Evolutionary conservation across 2,329 filamentous ascomycete species (phyloP).

Genomic region (Claviceps humidiphila): DNA sequence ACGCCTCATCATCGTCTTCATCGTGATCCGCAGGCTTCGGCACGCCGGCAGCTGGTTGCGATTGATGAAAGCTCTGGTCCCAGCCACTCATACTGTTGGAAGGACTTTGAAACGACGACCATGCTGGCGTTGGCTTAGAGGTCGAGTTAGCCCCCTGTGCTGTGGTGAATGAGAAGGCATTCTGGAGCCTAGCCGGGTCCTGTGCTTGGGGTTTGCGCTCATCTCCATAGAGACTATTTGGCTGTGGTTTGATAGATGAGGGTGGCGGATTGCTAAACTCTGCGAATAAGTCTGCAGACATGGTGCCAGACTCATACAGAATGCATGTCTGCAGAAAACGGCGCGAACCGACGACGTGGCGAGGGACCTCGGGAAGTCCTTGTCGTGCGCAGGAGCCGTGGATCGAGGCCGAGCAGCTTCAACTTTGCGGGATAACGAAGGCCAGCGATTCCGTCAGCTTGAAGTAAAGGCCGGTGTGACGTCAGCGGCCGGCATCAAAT

Average conservation of each 20-base stretch:
- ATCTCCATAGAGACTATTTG: constrained; percentile 2
- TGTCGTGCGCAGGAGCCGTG: not conserved
- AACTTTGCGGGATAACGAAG: no score
- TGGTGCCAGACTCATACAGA: constrained; percentile 15
- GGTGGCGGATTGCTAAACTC: constrained; percentile 42
- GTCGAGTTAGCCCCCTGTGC: constrained; percentile 8
- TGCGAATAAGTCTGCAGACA: constrained; percentile 55
- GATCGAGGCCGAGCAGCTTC: not conserved
- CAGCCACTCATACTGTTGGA: constrained; percentile 10
- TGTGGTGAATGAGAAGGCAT: constrained; percentile 14
- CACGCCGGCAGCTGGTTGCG: not conserved
- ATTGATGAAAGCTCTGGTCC: constrained; percentile 1
- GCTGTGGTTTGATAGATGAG: constrained; percentile 13
- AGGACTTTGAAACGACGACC: constrained; percentile 18
- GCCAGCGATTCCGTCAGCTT: no score
- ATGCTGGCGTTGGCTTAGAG: constrained; percentile 15
- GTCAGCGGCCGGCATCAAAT: not conserved
- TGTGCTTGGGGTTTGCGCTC: constrained; percentile 8
- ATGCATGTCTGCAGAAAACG: not conserved
- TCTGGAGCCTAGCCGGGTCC: constrained; percentile 7
- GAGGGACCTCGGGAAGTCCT: not conserved
- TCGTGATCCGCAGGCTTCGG: constrained; percentile 29
- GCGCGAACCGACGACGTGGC: not conserved
- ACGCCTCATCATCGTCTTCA: constrained; percentile 43
- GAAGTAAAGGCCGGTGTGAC: not conserved